phyloP scores from a whole-genome alignment of 371 early-diverging fungal genomes.

The Umbelopsis sp. region DNA sequence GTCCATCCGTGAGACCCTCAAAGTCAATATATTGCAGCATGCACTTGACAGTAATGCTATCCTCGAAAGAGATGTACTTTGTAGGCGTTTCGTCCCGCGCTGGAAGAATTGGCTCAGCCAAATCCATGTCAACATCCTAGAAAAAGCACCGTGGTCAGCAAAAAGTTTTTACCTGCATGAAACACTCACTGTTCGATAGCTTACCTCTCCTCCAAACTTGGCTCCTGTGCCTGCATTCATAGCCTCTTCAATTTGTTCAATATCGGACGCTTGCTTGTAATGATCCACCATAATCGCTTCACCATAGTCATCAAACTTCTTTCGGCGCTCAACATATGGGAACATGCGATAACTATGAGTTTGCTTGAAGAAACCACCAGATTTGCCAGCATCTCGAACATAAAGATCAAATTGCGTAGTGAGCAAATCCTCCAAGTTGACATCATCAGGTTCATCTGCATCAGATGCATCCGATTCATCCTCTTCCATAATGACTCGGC shows the following conservation, averaged over 20 bases:
- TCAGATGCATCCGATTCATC: constrained; percentile 71
- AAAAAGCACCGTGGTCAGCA: not conserved
- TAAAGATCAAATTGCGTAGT: constrained; percentile 77
- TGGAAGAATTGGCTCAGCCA: constrained; percentile 50
- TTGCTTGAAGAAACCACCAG: constrained; percentile 81
- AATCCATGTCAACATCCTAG: constrained; percentile 48
- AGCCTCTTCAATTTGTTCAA: constrained; percentile 41
- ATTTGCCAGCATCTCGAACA: constrained; percentile 70
- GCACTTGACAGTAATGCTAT: constrained; percentile 70
- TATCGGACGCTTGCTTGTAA: constrained; percentile 61
- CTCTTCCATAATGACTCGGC: constrained; percentile 73
- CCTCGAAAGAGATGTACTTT: constrained; percentile 69
- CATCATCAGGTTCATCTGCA: constrained; percentile 66
- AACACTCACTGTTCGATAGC: too few relatives aligned
- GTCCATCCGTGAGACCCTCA: constrained; percentile 90
- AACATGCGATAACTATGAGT: constrained; percentile 87
- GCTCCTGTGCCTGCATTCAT: constrained; percentile 47
- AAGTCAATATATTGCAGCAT: constrained; percentile 83
- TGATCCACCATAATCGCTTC: constrained; percentile 84
- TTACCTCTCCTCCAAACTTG: constrained; percentile 52
- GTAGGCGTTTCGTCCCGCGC: constrained; percentile 67
- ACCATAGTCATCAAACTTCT: constrained; percentile 93
- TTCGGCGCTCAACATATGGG: constrained; percentile 81
- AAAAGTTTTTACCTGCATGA: not conserved
- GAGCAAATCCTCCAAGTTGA: constrained; percentile 56